Evolutionary conservation across 148 eudicot genomes (phyloP).

Genomic region (Arbutus unedo): DNA sequence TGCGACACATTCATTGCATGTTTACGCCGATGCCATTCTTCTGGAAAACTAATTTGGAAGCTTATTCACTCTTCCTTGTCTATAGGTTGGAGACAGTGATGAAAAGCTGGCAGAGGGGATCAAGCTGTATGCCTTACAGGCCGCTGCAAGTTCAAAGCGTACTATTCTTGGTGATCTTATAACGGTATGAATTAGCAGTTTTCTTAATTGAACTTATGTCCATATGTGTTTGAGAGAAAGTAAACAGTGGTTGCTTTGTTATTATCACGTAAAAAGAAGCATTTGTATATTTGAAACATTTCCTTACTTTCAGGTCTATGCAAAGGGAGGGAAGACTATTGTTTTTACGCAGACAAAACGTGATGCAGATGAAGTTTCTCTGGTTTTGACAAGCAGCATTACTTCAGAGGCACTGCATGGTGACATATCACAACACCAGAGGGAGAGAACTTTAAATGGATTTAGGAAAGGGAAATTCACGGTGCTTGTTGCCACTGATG

Average conservation of each 20-base stretch:
- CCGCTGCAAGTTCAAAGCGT: slow-evolving; percentile 71
- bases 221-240: not conserved
- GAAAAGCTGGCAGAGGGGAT: slow-evolving; percentile 96
- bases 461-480: slow-evolving; percentile 94
- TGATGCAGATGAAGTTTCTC: slow-evolving; percentile 96
- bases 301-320: slow-evolving; percentile 64
- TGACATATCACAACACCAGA: slow-evolving; percentile 96
- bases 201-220: slow-evolving; percentile 1
- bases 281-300: not conserved
- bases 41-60: not conserved
- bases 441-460: slow-evolving; percentile 87
- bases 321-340: slow-evolving; percentile 94
- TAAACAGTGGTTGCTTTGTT: not conserved
- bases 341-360: slow-evolving; percentile 92
- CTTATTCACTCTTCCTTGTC: slow-evolving; percentile 5
- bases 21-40: not conserved
- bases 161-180: slow-evolving; percentile 81
- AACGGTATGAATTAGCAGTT: slow-evolving; percentile 46
- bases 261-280: not conserved
- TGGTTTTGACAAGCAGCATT: slow-evolving; percentile 77
- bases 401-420: slow-evolving; percentile 97
- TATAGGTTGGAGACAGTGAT: slow-evolving; percentile 86
- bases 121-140: slow-evolving; percentile 70
- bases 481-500: slow-evolving; percentile 97
- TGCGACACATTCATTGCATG: slow-evolving; percentile 2